phyloP scores from a whole-genome alignment of 495 filamentous ascomycete genomes.

The Cetradonia linearis region DNA sequence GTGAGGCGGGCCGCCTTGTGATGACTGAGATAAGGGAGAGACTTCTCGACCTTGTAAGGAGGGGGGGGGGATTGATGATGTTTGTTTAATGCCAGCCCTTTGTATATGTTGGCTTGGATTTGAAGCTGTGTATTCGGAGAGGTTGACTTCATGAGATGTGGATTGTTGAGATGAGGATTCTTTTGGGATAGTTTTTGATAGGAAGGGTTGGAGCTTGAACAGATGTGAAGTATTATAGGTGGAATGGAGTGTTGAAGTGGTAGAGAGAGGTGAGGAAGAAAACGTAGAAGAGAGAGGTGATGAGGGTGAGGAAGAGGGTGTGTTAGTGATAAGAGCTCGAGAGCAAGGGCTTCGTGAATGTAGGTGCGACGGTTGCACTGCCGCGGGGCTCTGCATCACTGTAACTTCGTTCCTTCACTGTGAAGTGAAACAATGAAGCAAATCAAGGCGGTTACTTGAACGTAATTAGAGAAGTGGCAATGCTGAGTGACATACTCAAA shows the following conservation, averaged over 20 bases:
- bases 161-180: no score
- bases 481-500: not conserved
- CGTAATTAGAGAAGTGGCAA: not conserved
- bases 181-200: no score
- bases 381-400: no score
- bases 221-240: no score
- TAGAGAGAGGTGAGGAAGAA: not conserved
- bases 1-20: not conserved
- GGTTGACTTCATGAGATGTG: no score
- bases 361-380: no score
- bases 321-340: not conserved
- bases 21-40: not conserved
- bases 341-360: no score
- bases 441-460: not conserved
- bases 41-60: not conserved
- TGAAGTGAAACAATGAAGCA: not conserved
- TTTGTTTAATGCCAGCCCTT: not conserved
- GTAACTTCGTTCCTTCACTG: not conserved
- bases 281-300: not conserved
- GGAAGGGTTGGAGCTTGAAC: no score
- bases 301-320: not conserved
- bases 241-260: not conserved
- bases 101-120: not conserved
- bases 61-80: not conserved
- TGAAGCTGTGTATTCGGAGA: not conserved